These are phyloP conservation scores for Aspergillus sp. DNA, from an alignment of 2,329 filamentous ascomycete genomes.

Conservation along the genomic window DNA sequence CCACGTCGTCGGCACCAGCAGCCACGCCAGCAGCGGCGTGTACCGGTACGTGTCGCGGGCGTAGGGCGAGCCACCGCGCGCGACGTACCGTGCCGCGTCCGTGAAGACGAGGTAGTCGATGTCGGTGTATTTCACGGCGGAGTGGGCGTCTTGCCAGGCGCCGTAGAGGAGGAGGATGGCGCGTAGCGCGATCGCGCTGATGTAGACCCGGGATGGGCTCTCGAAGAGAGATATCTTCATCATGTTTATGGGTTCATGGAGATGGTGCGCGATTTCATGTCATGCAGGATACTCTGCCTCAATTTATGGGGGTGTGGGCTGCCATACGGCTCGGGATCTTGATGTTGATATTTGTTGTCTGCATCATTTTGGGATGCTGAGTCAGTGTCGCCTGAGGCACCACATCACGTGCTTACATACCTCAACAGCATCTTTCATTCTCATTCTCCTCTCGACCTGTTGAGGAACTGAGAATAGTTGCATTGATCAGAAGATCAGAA, in stretches of 20 bases:
- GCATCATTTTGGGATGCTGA: too few species aligned
- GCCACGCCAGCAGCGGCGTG: conserved; percentile 89
- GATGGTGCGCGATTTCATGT: conserved; percentile 10
- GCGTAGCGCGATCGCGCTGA: conserved; percentile 60
- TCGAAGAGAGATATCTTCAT: conserved; percentile 29
- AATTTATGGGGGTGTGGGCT: too few species aligned
- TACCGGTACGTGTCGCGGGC: conserved; percentile 92
- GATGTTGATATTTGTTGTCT: too few species aligned
- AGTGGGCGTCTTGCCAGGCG: conserved; percentile 86
- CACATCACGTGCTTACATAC: too few species aligned
- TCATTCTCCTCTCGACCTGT: too few species aligned
- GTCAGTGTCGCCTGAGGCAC: too few species aligned
- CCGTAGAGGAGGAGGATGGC: conserved; percentile 78
- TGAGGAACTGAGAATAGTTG: too few species aligned
- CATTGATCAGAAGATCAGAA: too few species aligned
- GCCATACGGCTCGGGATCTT: too few species aligned
- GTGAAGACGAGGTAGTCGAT: conserved; percentile 99
- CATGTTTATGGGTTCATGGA: too few species aligned
- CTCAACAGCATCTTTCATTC: too few species aligned
- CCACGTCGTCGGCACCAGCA: conserved; percentile 77
- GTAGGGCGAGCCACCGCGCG: conserved; percentile 73
- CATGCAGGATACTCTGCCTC: not conserved
- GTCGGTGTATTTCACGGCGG: conserved; percentile 94
- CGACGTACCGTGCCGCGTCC: conserved; percentile 78
- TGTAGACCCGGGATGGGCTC: conserved; percentile 34